These are phyloP conservation scores for Globisporangium ultimum DNA, from an alignment of 352 stramenopile genomes.

Conservation along the genomic window DNA sequence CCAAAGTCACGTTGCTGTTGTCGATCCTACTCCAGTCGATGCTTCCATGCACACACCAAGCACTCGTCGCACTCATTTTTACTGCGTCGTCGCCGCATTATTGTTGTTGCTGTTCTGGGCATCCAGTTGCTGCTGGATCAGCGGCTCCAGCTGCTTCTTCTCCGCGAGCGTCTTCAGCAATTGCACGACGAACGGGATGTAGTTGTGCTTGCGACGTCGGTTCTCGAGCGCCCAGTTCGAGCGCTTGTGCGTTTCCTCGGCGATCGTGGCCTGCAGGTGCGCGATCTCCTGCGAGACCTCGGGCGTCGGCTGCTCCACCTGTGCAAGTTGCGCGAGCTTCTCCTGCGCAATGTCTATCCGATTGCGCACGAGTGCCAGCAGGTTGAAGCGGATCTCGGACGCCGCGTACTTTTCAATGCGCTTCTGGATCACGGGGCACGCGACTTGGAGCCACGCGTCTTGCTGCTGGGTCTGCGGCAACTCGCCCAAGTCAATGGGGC, in stretches of 20 bases:
- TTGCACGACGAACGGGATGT: conserved; percentile 94
- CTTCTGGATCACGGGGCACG: conserved; percentile 90
- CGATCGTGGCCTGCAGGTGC: conserved; percentile 51
- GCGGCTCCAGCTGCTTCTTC: conserved; percentile 79
- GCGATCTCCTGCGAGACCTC: conserved; percentile 30
- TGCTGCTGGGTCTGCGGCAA: conserved; percentile 20
- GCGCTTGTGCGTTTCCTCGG: conserved; percentile 64
- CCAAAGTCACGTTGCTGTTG: too few relatives aligned
- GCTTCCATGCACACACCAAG: too few relatives aligned
- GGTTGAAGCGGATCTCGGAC: conserved; percentile 96
- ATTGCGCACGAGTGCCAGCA: conserved; percentile 92
- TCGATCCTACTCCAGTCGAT: too few relatives aligned
- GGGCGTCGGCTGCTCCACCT: conserved; percentile 24
- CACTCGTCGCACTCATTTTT: conserved; percentile 1
- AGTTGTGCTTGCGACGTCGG: conserved; percentile 94
- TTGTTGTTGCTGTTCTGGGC: conserved; percentile 11
- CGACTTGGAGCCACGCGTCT: conserved; percentile 86
- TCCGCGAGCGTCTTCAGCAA: conserved; percentile 91
- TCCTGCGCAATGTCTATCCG: conserved; percentile 54
- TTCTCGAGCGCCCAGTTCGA: conserved; percentile 89
- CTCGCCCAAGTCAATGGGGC: conserved; percentile 87
- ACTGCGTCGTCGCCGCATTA: conserved; percentile 14
- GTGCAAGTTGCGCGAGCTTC: conserved; percentile 35
- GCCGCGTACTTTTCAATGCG: conserved; percentile 89
- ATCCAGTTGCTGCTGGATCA: conserved; percentile 72